Evolutionary conservation across 75 land plant species (phyloP).

Genomic region (Pinus albicaulis): DNA sequence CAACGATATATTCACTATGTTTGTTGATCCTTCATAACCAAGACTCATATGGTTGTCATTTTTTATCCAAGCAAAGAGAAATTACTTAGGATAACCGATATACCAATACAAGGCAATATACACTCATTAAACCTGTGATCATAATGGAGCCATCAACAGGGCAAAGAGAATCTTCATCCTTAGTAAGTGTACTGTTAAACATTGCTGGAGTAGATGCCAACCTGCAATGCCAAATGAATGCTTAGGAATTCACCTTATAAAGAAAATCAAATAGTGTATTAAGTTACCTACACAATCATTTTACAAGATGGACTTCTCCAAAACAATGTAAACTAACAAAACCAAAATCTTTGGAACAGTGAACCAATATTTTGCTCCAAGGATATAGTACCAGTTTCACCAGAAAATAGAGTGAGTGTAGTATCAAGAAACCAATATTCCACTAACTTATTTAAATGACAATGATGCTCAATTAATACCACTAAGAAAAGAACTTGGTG

Average conservation of each 20-base stretch:
- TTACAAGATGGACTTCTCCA: background rate
- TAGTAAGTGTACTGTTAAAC: constrained; percentile 95
- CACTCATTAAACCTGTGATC: constrained; percentile 80
- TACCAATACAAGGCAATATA: background rate
- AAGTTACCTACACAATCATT: background rate
- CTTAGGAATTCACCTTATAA: constrained; percentile 4
- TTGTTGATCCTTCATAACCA: background rate
- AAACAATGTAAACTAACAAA: background rate
- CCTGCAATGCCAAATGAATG: constrained; percentile 31
- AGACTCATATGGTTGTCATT: background rate
- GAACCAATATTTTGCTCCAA: background rate
- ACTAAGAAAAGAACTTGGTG: background rate
- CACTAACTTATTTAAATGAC: background rate
- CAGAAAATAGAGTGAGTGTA: background rate
- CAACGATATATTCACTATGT: background rate
- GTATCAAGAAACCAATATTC: background rate
- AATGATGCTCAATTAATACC: background rate
- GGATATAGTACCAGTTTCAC: background rate
- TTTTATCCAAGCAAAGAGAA: background rate
- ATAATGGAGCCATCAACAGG: constrained; percentile 95
- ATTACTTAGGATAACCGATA: background rate
- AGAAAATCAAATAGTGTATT: background rate
- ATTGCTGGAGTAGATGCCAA: constrained; percentile 99
- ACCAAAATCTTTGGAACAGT: background rate
- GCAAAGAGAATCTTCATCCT: constrained; percentile 56